Conservation (phyloP, 805 yeast genomes). For the Schwanniomyces polymorphus region DNA sequence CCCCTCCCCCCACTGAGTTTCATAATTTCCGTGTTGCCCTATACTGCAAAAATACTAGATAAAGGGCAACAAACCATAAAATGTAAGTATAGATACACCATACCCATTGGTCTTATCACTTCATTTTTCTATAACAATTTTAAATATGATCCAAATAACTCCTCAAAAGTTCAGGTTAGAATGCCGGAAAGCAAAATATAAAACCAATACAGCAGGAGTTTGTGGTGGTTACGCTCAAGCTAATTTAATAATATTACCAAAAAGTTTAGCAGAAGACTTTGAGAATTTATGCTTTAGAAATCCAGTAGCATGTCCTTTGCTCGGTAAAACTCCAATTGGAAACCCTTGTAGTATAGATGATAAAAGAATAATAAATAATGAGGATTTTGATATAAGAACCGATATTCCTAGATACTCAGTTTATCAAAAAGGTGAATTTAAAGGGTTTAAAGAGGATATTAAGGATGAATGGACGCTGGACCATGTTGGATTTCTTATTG, state of each 20-base stretch:
- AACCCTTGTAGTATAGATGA: neutral
- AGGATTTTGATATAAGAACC: slow-evolving; percentile 26
- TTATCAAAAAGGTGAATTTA: slow-evolving; percentile 29
- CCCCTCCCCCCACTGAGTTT: too few relatives aligned
- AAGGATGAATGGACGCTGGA: slow-evolving; percentile 28
- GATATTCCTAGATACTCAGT: slow-evolving; percentile 37
- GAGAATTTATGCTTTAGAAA: slow-evolving; percentile 33
- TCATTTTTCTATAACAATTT: too few relatives aligned
- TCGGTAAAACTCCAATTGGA: slow-evolving; percentile 20
- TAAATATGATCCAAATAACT: neutral
- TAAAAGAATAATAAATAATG: neutral
- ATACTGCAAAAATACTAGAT: too few relatives aligned
- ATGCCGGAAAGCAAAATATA: slow-evolving; percentile 3
- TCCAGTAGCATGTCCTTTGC: slow-evolving; percentile 40
- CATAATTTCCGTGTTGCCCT: too few relatives aligned
- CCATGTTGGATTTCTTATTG: slow-evolving; percentile 42
- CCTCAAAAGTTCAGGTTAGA: slow-evolving; percentile 6
- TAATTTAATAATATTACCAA: slow-evolving; percentile 36
- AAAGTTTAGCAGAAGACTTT: slow-evolving; percentile 30
- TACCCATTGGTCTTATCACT: too few relatives aligned
- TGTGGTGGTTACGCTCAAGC: slow-evolving; percentile 36
- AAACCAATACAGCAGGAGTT: slow-evolving; percentile 11
- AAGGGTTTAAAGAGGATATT: slow-evolving; percentile 20
- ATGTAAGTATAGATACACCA: too few relatives aligned
- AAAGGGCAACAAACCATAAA: too few relatives aligned